phyloP scores from a whole-genome alignment of 805 yeast genomes.

The Zygotorulaspora danielsina region DNA sequence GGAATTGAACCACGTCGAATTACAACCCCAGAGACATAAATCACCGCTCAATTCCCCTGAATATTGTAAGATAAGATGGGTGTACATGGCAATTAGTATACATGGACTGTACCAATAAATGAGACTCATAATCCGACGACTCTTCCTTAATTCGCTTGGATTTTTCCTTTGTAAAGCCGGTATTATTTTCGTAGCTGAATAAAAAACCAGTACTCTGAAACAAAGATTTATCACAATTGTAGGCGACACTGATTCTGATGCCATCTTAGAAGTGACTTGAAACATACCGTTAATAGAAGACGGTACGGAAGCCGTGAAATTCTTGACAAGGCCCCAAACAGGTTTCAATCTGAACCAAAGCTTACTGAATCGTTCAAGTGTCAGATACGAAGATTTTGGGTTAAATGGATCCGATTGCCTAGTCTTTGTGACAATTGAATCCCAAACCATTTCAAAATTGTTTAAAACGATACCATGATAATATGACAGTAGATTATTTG shows the following conservation, averaged over 20 bases:
- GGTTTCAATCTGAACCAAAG: slow-evolving; percentile 24
- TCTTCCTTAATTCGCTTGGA: slow-evolving; percentile 24
- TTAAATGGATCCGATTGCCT: slow-evolving; percentile 19
- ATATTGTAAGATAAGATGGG: slow-evolving; percentile 88
- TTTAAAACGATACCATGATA: slow-evolving; percentile 30
- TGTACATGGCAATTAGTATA: slow-evolving; percentile 89
- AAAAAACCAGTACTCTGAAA: slow-evolving; percentile 79
- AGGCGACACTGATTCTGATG: slow-evolving; percentile 64
- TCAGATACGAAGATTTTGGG: slow-evolving; percentile 19
- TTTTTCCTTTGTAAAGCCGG: slow-evolving; percentile 57
- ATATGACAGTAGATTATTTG: slow-evolving; percentile 33
- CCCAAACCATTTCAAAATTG: slow-evolving; percentile 29
- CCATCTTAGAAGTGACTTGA: slow-evolving; percentile 40
- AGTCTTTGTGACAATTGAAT: slow-evolving; percentile 24
- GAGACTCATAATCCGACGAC: slow-evolving; percentile 43
- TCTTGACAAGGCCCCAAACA: slow-evolving; percentile 29
- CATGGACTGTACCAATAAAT: slow-evolving; percentile 91
- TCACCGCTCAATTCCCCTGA: slow-evolving; percentile 68
- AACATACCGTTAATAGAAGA: slow-evolving; percentile 30
- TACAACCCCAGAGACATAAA: slow-evolving; percentile 53
- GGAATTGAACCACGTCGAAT: slow-evolving; percentile 34
- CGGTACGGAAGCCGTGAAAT: slow-evolving; percentile 32
- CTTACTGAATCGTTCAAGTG: slow-evolving; percentile 10
- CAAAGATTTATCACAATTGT: slow-evolving; percentile 78
- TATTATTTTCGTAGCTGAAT: slow-evolving; percentile 89